Percentiles rank a stretch among this genome's conserved stretches.
Conservation (phyloP, 306 rosid genomes). For the Fragaria nilgerrensis region DNA sequence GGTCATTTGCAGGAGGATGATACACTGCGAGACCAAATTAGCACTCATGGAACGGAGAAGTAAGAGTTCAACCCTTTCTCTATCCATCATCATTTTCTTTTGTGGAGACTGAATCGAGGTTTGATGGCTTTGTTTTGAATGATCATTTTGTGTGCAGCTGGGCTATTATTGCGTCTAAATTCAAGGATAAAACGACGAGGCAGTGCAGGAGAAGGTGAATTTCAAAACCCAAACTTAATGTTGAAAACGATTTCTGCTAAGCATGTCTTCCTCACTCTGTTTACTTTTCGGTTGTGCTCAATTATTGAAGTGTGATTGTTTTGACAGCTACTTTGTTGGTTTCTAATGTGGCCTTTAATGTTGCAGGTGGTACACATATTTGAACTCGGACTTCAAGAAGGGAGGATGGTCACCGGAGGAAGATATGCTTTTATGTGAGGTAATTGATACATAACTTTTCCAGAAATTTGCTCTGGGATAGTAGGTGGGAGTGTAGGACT, state of each 20-base stretch:
- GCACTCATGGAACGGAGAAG: conserved; percentile 91
- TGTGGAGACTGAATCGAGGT: conserved; percentile 20
- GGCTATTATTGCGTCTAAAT: conserved; percentile 95
- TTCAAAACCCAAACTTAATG: conserved; percentile 33
- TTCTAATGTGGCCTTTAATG: conserved; percentile 23
- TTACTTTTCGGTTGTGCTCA: background rate
- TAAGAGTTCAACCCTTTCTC: conserved; percentile 30
- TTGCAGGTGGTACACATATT: conserved; percentile 94
- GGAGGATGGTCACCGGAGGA: conserved; percentile 99
- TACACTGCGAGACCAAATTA: conserved; percentile 77
- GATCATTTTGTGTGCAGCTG: conserved; percentile 52
- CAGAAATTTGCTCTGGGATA: conserved; percentile 5
- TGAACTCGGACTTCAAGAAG: conserved; percentile 98
- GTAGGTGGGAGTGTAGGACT: background rate
- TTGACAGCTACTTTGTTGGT: conserved; percentile 27
- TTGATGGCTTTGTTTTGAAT: conserved; percentile 19
- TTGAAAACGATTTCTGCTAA: conserved; percentile 15
- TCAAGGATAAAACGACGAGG: conserved; percentile 95
- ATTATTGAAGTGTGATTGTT: conserved; percentile 14
- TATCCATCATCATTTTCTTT: background rate
- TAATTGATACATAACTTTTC: conserved; percentile 22
- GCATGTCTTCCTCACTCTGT: conserved; percentile 9
- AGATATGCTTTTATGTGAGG: conserved; percentile 96
- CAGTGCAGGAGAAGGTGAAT: conserved; percentile 97
- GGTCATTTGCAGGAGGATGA: conserved; percentile 85